These are phyloP conservation scores for Coemansia sp. DNA, from an alignment of 192 early-diverging fungal genomes.

Conservation along the genomic window DNA sequence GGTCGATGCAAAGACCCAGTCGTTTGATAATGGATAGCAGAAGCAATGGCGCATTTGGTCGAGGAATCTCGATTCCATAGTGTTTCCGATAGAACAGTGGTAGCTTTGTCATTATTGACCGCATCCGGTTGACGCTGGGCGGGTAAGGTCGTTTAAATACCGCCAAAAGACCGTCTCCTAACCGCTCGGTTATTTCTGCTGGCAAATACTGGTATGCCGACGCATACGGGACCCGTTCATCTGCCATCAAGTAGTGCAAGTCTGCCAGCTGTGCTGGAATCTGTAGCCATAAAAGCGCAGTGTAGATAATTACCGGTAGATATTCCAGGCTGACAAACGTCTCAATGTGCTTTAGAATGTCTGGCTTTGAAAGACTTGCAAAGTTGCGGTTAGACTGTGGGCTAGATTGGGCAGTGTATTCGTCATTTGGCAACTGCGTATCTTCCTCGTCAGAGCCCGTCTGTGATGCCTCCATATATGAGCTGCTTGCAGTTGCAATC, in stretches of 20 bases:
- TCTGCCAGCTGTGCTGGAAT: slow-evolving; percentile 29
- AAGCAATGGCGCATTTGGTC: slow-evolving; percentile 12
- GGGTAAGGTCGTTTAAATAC: slow-evolving; percentile 17
- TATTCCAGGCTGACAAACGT: slow-evolving; percentile 32
- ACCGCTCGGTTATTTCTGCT: slow-evolving; percentile 9
- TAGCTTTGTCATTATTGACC: slow-evolving; percentile 8
- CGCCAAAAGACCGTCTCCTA: slow-evolving; percentile 15
- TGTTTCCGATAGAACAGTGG: slow-evolving; percentile 22
- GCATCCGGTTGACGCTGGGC: slow-evolving; percentile 11
- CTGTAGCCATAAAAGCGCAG: slow-evolving; percentile 26
- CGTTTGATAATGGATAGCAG: slow-evolving; percentile 25
- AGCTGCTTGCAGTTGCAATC: background rate
- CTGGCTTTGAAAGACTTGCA: no score
- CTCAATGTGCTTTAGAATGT: background rate
- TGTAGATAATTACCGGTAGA: slow-evolving; percentile 30
- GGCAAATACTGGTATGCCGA: slow-evolving; percentile 23
- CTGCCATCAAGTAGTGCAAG: slow-evolving; percentile 26
- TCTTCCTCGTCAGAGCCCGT: no score
- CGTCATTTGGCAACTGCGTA: no score
- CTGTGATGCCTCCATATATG: background rate
- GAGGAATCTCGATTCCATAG: slow-evolving; percentile 17
- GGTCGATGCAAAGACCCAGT: slow-evolving; percentile 16
- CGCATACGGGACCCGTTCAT: slow-evolving; percentile 39
- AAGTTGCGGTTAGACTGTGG: no score
- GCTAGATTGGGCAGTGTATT: no score